phyloP scores from a whole-genome alignment of 768 basidiomycete genomes.

The Gautieria morchelliformis region DNA sequence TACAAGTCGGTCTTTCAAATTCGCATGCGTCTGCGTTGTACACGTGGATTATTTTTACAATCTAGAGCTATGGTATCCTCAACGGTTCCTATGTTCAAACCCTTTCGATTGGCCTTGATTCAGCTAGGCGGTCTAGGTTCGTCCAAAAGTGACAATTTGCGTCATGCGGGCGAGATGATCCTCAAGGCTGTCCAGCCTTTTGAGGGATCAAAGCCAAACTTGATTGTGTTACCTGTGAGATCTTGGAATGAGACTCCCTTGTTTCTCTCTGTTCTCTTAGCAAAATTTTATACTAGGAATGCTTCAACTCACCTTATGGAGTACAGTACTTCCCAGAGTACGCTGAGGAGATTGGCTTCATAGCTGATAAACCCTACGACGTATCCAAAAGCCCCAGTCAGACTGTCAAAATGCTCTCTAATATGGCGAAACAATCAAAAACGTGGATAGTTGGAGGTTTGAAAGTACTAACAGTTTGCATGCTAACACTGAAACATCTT shows the following conservation, averaged over 20 bases:
- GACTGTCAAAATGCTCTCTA: constrained; percentile 73
- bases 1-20: neutral
- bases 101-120: constrained; percentile 80
- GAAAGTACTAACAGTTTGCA: constrained; percentile 3
- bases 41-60: neutral
- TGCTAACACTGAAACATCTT: constrained; percentile 1
- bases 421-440: constrained; percentile 63
- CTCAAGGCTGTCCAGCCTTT: constrained; percentile 46
- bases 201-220: constrained; percentile 49
- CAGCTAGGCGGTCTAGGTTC: constrained; percentile 72
- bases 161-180: constrained; percentile 74
- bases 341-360: constrained; percentile 69
- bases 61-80: constrained; percentile 7
- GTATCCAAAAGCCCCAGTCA: constrained; percentile 49
- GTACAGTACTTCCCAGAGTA: constrained; percentile 72
- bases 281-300: constrained; percentile 45
- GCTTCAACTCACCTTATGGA: constrained; percentile 83
- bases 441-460: constrained; percentile 92
- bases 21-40: neutral
- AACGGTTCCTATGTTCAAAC: constrained; percentile 36
- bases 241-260: neutral
- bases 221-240: constrained; percentile 78
- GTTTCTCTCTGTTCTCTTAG: neutral
- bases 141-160: constrained; percentile 69
- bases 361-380: constrained; percentile 49